Evolutionary conservation across 768 basidiomycete genomes (phyloP).

Genomic region (Amanita pseudoporphyria): DNA sequence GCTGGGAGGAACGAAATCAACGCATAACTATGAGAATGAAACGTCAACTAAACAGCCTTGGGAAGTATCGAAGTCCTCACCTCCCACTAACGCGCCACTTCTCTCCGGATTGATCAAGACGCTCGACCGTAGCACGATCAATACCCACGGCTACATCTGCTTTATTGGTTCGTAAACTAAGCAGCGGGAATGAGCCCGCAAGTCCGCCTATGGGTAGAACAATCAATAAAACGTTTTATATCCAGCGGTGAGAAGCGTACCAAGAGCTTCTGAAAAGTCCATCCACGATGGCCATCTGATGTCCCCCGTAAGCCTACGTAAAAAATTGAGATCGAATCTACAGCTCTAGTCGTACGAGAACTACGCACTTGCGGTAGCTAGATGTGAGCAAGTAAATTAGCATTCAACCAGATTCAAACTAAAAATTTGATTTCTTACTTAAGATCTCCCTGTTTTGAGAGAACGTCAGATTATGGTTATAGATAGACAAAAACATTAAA

Average conservation of each 20-base stretch:
- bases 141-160: slow-evolving; percentile 91
- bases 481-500: neutral
- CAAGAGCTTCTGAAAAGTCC: slow-evolving; percentile 63
- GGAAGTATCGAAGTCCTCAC: slow-evolving; percentile 29
- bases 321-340: neutral
- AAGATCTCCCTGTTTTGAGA: slow-evolving; percentile 58
- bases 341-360: neutral
- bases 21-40: neutral
- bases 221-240: slow-evolving; percentile 1
- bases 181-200: slow-evolving; percentile 65
- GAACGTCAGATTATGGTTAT: neutral
- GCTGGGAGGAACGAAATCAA: slow-evolving; percentile 6
- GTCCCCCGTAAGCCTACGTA: slow-evolving; percentile 79
- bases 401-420: neutral
- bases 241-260: slow-evolving; percentile 24
- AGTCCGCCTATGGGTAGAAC: slow-evolving; percentile 44
- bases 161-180: slow-evolving; percentile 90
- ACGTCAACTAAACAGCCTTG: neutral
- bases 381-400: neutral
- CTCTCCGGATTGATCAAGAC: slow-evolving; percentile 51
- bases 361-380: slow-evolving; percentile 76
- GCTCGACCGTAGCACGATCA: slow-evolving; percentile 53
- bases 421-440: slow-evolving; percentile 63
- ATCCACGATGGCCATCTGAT: slow-evolving; percentile 80
- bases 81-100: slow-evolving; percentile 78